A percentile compares a stretch with the other conserved stretches of the same genome.
Evolutionary conservation across 768 basidiomycete species (phyloP).

Genomic region (Xanthoconium purpureum): DNA sequence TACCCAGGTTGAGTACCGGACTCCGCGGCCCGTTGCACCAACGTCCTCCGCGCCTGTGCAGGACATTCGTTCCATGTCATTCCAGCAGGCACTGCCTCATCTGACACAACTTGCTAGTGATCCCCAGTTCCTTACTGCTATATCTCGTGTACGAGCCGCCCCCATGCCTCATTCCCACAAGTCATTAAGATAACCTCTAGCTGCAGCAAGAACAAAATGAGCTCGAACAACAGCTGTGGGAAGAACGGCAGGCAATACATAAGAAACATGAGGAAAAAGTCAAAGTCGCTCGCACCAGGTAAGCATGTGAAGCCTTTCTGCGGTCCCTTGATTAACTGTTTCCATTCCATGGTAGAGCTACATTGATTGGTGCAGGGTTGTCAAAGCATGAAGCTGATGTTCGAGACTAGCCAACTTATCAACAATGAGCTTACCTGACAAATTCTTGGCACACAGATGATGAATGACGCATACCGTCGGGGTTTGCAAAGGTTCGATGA

Average conservation of each 20-base stretch:
- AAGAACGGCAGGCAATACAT: slow-evolving; percentile 60
- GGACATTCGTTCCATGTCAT: slow-evolving; percentile 51
- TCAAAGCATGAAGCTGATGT: slow-evolving; percentile 60
- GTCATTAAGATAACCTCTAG: slow-evolving; percentile 35
- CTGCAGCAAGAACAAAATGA: slow-evolving; percentile 69
- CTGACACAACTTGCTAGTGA: slow-evolving; percentile 60
- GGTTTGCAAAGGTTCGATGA: slow-evolving; percentile 67
- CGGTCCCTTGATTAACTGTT: slow-evolving; percentile 1
- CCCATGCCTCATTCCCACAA: not conserved
- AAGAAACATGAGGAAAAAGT: slow-evolving; percentile 70
- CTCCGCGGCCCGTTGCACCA: slow-evolving; percentile 11
- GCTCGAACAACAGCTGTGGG: slow-evolving; percentile 66
- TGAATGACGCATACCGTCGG: slow-evolving; percentile 59
- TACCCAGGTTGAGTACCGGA: slow-evolving; percentile 6
- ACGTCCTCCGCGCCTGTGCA: slow-evolving; percentile 14
- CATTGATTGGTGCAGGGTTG: slow-evolving; percentile 59
- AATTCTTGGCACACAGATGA: slow-evolving; percentile 46
- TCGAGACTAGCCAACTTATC: slow-evolving; percentile 14
- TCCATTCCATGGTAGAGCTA: slow-evolving; percentile 45
- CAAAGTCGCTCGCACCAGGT: slow-evolving; percentile 67
- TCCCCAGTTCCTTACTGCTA: slow-evolving; percentile 44
- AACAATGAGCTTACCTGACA: slow-evolving; percentile 10
- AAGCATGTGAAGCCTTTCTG: slow-evolving; percentile 20
- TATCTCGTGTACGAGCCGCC: slow-evolving; percentile 48
- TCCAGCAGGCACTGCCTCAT: slow-evolving; percentile 67